Evolutionary conservation across 345 rosid genomes (phyloP).

Genomic region (Aethionema arabicum): DNA sequence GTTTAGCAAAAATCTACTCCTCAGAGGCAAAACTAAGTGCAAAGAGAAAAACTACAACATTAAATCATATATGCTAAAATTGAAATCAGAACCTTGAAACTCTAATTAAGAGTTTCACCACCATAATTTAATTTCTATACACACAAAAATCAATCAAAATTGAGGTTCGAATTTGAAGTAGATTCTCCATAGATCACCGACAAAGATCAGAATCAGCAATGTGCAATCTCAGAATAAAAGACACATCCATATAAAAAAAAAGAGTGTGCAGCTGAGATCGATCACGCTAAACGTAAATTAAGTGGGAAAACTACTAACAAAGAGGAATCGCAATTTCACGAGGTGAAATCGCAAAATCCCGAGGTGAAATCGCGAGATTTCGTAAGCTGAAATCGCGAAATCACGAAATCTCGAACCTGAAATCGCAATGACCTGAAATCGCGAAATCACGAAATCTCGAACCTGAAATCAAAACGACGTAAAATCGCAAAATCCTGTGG

Average conservation of each 20-base stretch:
- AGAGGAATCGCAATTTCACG: no score
- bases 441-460: no score
- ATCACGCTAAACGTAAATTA: neutral
- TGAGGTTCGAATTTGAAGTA: neutral
- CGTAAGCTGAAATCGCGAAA: no score
- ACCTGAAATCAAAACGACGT: no score
- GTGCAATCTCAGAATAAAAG: no score
- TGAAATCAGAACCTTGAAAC: slow-evolving; percentile 7
- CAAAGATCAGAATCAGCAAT: neutral
- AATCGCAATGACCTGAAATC: no score
- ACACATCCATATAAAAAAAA: neutral
- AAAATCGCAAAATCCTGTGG: no score
- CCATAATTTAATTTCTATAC: slow-evolving; percentile 2
- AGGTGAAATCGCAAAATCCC: no score
- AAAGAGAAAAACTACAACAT: slow-evolving; percentile 4
- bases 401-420: no score
- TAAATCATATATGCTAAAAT: slow-evolving; percentile 1
- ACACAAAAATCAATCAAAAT: neutral
- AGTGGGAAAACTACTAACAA: slow-evolving; percentile 39
- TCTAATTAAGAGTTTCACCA: no score
- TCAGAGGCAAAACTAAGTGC: neutral
- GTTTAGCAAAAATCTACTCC: neutral
- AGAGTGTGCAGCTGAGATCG: neutral
- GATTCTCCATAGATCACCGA: neutral
- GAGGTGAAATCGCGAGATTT: no score